Conservation (phyloP, 2,329 filamentous ascomycete species). For the Cercospora beticola region DNA sequence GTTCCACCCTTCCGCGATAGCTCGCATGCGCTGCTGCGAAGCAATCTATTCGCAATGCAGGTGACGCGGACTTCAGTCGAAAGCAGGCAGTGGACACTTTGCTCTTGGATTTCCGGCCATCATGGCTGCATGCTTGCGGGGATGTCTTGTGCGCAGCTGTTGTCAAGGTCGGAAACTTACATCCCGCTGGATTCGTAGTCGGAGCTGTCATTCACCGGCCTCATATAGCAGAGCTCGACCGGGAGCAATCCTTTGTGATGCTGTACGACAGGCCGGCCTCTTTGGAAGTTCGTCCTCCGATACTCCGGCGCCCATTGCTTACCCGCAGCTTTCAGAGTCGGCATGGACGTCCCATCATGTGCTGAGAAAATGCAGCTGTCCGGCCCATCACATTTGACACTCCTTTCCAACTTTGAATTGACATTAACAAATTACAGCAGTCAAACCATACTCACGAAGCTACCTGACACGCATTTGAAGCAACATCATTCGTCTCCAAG, state of each 20-base stretch:
- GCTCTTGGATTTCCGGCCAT: not conserved
- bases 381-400: not conserved
- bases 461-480: not conserved
- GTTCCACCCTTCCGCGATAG: not conserved
- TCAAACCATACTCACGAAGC: not conserved
- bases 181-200: not conserved
- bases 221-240: not conserved
- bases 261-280: not conserved
- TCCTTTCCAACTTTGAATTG: not conserved
- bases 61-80: not conserved
- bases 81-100: slow-evolving; percentile 2
- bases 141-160: slow-evolving; percentile 5
- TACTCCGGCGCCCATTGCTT: not conserved
- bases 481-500: not conserved
- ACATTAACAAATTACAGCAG: not conserved
- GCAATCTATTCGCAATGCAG: slow-evolving; percentile 14
- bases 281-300: not conserved
- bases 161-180: slow-evolving; percentile 16
- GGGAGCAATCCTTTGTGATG: not conserved
- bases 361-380: not conserved
- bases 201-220: not conserved
- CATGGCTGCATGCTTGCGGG: not conserved
- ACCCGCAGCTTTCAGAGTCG: not conserved
- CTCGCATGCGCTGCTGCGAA: slow-evolving; percentile 6
- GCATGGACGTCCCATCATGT: not conserved